These are phyloP conservation scores for Boletus edulis DNA, from an alignment of 768 basidiomycete genomes.

Conservation along the genomic window DNA sequence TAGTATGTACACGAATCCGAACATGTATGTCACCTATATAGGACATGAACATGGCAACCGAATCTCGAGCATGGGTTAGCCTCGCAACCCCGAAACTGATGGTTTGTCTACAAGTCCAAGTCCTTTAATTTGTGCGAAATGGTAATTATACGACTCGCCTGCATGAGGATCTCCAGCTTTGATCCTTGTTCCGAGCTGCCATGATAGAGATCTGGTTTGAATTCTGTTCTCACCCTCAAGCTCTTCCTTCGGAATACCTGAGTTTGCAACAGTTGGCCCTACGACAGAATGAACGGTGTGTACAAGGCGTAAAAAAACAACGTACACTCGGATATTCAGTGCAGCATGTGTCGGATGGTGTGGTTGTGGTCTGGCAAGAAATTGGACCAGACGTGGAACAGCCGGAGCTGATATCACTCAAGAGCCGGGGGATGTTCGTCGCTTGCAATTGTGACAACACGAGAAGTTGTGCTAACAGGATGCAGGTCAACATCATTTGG, in stretches of 20 bases:
- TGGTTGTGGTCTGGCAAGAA: constrained; percentile 54
- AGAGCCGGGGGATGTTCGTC: constrained; percentile 21
- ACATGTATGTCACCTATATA: no score
- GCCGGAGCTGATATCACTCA: constrained; percentile 43
- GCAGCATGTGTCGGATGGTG: constrained; percentile 52
- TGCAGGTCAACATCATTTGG: constrained; percentile 13
- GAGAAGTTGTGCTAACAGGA: constrained; percentile 21
- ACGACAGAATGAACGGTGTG: background rate
- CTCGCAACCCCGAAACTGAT: no score
- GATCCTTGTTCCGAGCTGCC: no score
- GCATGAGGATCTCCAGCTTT: no score
- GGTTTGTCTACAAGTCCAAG: background rate
- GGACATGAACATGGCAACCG: no score
- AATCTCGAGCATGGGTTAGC: no score
- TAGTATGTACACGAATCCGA: background rate
- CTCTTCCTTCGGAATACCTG: no score
- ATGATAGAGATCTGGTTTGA: no score
- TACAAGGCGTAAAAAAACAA: constrained; percentile 4
- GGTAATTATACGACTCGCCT: constrained; percentile 21
- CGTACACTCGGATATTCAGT: constrained; percentile 64
- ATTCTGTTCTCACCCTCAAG: no score
- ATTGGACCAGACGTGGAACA: constrained; percentile 36
- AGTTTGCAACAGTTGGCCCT: constrained; percentile 63
- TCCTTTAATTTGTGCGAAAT: constrained; percentile 18
- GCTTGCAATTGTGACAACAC: constrained; percentile 18